A percentile compares a stretch with the other conserved stretches of the same genome.
Evolutionary conservation across 192 early-diverging fungal genomes (phyloP).

Genomic region (Coemansia sp.): DNA sequence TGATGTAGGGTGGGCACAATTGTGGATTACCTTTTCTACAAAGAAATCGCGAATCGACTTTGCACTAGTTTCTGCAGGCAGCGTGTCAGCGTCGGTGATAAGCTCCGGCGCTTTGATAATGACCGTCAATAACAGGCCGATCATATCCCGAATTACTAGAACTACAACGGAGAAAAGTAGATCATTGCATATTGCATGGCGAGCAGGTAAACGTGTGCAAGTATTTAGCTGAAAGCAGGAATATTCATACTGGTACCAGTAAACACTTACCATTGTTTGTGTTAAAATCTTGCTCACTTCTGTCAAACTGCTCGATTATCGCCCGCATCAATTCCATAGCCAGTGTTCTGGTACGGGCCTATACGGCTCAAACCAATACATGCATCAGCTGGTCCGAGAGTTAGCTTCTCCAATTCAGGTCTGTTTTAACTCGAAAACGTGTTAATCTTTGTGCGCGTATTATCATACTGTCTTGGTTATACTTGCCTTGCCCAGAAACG

Average conservation of each 20-base stretch:
- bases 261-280: constrained; percentile 5
- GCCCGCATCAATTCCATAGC: constrained; percentile 35
- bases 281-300: constrained; percentile 1
- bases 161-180: constrained; percentile 8
- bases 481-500: constrained; percentile 28
- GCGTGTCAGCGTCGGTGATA: constrained; percentile 18
- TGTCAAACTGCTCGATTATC: constrained; percentile 37
- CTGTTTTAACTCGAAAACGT: not conserved
- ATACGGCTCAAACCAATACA: not conserved
- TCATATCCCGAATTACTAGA: constrained; percentile 22
- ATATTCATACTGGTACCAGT: not conserved
- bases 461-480: not conserved
- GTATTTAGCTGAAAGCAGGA: not conserved
- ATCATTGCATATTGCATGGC: not conserved
- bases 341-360: constrained; percentile 17
- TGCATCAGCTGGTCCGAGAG: not conserved
- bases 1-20: constrained; percentile 16
- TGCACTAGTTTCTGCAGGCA: not conserved
- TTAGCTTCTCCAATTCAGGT: not conserved
- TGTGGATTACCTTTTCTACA: constrained; percentile 30
- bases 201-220: not conserved
- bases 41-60: constrained; percentile 38
- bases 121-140: constrained; percentile 1
- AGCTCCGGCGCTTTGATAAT: constrained; percentile 29
- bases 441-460: not conserved